phyloP scores from a whole-genome alignment of 1,284 basidiomycete species.

The Sporisorium graminicola region DNA sequence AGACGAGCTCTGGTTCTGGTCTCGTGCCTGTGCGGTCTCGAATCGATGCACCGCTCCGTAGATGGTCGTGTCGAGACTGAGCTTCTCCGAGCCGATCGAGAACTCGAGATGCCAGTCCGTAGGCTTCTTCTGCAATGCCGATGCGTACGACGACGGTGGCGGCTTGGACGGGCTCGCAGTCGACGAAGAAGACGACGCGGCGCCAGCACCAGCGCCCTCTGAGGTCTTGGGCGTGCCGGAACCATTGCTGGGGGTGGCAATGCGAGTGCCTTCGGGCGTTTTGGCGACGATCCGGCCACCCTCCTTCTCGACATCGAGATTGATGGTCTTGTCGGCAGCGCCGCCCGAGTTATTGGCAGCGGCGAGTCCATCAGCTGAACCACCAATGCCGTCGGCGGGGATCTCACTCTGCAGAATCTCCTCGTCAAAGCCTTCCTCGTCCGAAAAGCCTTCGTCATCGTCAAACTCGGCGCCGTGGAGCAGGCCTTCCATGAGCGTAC shows the following conservation, averaged over 20 bases:
- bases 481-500: conserved; percentile 56
- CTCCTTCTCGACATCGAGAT: conserved; percentile 58
- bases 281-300: conserved; percentile 85
- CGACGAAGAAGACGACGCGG: conserved; percentile 27
- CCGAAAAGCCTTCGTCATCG: conserved; percentile 55
- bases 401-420: conserved; percentile 61
- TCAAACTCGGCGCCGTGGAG: conserved; percentile 56
- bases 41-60: conserved; percentile 94
- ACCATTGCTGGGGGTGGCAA: conserved; percentile 81
- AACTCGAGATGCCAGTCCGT: conserved; percentile 97
- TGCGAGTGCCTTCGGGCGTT: conserved; percentile 93
- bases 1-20: conserved; percentile 13
- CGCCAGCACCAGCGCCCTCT: conserved; percentile 62
- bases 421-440: conserved; percentile 61
- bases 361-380: conserved; percentile 11
- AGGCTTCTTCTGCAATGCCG: conserved; percentile 90
- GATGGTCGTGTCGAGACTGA: conserved; percentile 89
- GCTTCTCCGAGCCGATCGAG: conserved; percentile 84
- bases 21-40: conserved; percentile 72
- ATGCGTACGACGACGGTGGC: conserved; percentile 81
- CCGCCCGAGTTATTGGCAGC: conserved; percentile 22
- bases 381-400: conserved; percentile 35
- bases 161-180: conserved; percentile 45
- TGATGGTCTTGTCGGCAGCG: conserved; percentile 60
- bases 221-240: conserved; percentile 37